These are phyloP conservation scores for Pleodorina starrii DNA, from an alignment of 139 green algal species.

Conservation along the genomic window DNA sequence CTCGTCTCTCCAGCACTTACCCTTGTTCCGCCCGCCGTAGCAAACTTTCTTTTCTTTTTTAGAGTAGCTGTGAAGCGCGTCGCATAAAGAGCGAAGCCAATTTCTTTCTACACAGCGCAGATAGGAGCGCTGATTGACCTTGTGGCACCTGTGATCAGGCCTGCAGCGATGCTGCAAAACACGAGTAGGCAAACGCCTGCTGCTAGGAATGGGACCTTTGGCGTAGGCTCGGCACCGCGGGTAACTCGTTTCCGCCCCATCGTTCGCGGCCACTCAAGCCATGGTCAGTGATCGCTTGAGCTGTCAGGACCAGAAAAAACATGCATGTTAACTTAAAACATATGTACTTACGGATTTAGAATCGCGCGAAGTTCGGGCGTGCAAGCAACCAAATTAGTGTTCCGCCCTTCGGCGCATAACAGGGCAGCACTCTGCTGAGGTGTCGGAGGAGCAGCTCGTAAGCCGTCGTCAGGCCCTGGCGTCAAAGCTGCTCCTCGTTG, in stretches of 20 bases:
- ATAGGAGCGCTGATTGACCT: background rate
- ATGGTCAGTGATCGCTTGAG: background rate
- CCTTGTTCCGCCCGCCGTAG: too few relatives aligned
- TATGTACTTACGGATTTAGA: background rate
- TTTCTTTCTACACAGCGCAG: too few relatives aligned
- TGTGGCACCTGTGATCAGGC: background rate
- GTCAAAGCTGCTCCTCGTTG: constrained; percentile 12
- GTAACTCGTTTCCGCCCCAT: background rate
- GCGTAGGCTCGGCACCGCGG: background rate
- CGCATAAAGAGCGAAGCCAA: too few relatives aligned
- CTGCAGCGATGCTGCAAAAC: constrained; percentile 11
- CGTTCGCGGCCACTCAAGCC: background rate
- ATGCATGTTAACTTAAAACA: background rate
- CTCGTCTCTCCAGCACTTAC: too few relatives aligned
- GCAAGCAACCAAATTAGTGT: background rate
- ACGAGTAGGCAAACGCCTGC: background rate
- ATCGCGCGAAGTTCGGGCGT: background rate
- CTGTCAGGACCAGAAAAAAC: background rate
- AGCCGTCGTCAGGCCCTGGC: constrained; percentile 27
- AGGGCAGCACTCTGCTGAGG: background rate
- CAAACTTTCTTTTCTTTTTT: too few relatives aligned
- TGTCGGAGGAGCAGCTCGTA: background rate
- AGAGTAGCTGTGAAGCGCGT: too few relatives aligned
- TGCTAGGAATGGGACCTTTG: background rate
- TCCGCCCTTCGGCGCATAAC: background rate